A percentile compares a stretch with the other conserved stretches of the same genome.
Evolutionary conservation across 2,329 filamentous ascomycete genomes (phyloP).

Genomic region (Claviceps citrina): DNA sequence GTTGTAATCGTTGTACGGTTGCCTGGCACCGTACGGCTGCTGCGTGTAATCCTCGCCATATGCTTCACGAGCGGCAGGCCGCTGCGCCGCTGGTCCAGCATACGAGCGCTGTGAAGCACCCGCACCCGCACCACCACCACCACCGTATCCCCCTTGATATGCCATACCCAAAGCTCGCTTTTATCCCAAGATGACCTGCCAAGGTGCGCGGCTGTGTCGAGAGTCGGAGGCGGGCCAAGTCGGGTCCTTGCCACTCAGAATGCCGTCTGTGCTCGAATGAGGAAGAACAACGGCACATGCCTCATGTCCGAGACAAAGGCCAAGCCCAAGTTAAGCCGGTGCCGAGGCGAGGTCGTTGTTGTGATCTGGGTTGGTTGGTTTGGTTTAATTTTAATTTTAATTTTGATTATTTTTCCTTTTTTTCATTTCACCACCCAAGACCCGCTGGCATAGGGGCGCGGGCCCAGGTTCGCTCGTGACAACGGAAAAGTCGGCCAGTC

Average conservation of each 20-base stretch:
- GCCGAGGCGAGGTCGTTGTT: no score
- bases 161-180: slow-evolving; percentile 25
- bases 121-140: slow-evolving; percentile 13
- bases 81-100: slow-evolving; percentile 28
- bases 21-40: slow-evolving; percentile 21
- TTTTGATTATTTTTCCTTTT: no score
- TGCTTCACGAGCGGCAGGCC: slow-evolving; percentile 21
- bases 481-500: no score
- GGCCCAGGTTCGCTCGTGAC: no score
- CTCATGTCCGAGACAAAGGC: slow-evolving; percentile 2
- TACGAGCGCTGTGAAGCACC: slow-evolving; percentile 32
- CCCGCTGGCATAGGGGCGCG: no score
- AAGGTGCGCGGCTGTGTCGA: background rate
- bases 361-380: no score
- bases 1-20: slow-evolving; percentile 31
- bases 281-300: background rate
- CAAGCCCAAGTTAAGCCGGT: no score
- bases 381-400: no score
- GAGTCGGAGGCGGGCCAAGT: background rate
- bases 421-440: no score
- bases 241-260: background rate
- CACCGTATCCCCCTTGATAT: slow-evolving; percentile 31
- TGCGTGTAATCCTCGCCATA: slow-evolving; percentile 14
- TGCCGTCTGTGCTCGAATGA: background rate
- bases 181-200: background rate